Evolutionary conservation across 495 filamentous ascomycete species (phyloP).

Genomic region (Penicillium roqueforti): DNA sequence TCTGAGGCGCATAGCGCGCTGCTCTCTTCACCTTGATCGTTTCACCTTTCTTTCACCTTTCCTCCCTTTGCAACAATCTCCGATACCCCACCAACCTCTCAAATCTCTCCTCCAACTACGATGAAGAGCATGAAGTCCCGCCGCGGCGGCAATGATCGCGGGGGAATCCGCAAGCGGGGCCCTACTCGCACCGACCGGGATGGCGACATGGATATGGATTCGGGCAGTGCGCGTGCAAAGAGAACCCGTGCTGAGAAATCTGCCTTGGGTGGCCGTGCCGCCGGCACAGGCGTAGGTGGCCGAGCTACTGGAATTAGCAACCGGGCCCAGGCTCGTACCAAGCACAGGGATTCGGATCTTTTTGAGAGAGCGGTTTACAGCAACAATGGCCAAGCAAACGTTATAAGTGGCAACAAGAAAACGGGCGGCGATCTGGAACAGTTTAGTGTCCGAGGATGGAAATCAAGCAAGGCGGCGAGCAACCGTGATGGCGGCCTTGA

Average conservation of each 20-base stretch:
- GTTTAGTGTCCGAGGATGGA: conserved; percentile 65
- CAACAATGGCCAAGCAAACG: conserved; percentile 36
- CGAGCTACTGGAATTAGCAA: conserved; percentile 13
- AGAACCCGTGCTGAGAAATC: conserved; percentile 31
- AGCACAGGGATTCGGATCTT: conserved; percentile 27
- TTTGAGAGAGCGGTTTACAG: conserved; percentile 44
- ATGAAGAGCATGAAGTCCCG: conserved; percentile 39
- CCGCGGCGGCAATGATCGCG: conserved; percentile 43
- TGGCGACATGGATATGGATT: conserved; percentile 80
- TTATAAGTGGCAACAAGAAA: conserved; percentile 30
- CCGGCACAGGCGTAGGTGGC: conserved; percentile 1
- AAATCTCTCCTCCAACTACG: conserved; percentile 11
- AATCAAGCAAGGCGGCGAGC: conserved; percentile 65
- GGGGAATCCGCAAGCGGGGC: conserved; percentile 70
- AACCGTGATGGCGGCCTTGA: conserved; percentile 69
- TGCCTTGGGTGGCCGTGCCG: conserved; percentile 3
- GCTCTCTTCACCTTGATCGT: conserved; percentile 13
- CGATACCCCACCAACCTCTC: conserved; percentile 6
- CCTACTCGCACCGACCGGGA: conserved; percentile 62
- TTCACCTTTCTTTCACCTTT: conserved; percentile 6
- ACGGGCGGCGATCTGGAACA: conserved; percentile 22
- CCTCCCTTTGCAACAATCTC: neutral
- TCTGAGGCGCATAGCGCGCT: conserved; percentile 31
- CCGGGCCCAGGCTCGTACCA: conserved; percentile 26
- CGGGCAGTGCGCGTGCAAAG: conserved; percentile 36